Base-by-base conservation (phyloP, 345 rosid species). In the Eucalyptus regnans region DNA sequence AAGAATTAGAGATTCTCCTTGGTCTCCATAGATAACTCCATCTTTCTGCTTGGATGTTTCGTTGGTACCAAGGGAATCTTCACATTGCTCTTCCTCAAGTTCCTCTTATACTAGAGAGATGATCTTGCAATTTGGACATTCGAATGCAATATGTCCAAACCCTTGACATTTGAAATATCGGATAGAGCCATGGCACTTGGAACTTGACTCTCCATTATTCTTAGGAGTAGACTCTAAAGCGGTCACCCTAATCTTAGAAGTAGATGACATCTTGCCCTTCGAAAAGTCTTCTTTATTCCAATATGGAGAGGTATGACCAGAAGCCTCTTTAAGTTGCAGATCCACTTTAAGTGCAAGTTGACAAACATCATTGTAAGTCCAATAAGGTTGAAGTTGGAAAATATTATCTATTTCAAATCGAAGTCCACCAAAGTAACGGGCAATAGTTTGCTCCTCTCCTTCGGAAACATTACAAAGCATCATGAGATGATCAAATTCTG, bases 301-400 rank as follows among this genome's bases (percentile, higher is more conserved):
- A 14, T 64, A 64, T 1, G 9, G 0, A 64, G 33, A 64, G 20
- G 7, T 64, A 64, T 0, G 31, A 15, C 18, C 3, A 14, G 0
- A 8, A 29, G 76, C 9, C 15, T 64, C 76, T 64, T 64, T 13
- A 29, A n/a, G 76, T 29, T 64, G 76, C 17, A 0, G 2, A 6
- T 64, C 18, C 37, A 64, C 37, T 5, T 64, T 64, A 13, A 64
- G 18, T 11, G 37, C 37, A 64, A 64, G 76, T 64, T 64, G 76
- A n/a, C 37, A 64, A 64, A 64, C 37, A 64, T 64, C 37, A n/a
- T 64, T 64, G 9, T 14, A 64, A 29, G 18, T 14, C 10, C 18
- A 64, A 14, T n/a, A 64, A 64, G 2, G 37, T 64, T 64, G 10
- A 64, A 64, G 76, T 64, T 64, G 37, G 76, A 64, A 7, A 13